These are phyloP conservation scores for Chloropicon primus DNA, from an alignment of 139 green algal genomes.

Conservation along the genomic window DNA sequence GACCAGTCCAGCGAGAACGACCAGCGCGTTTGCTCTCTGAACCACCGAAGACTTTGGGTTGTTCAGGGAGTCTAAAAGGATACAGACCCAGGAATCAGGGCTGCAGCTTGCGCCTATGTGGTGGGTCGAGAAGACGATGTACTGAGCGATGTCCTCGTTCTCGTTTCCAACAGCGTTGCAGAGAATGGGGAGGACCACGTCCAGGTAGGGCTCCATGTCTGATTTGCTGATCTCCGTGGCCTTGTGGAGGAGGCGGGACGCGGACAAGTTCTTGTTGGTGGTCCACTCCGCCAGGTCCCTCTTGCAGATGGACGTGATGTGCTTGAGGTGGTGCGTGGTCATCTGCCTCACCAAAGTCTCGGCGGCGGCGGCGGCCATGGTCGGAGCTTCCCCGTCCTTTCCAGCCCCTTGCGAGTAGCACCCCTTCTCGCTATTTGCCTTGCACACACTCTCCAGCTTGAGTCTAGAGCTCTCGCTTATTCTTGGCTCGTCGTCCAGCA, in stretches of 20 bases:
- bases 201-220: background rate
- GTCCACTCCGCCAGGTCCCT: background rate
- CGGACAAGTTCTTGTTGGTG: background rate
- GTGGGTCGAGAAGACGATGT: background rate
- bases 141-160: background rate
- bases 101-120: background rate
- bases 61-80: background rate
- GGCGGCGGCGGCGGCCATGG: too few species aligned
- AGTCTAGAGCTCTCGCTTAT: background rate
- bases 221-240: background rate
- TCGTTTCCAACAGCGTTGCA: background rate
- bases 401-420: background rate
- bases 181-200: background rate
- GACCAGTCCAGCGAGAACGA: constrained; percentile 43
- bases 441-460: background rate
- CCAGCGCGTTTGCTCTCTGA: constrained; percentile 41
- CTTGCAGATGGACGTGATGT: background rate
- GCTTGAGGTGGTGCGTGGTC: background rate
- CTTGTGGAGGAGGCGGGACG: background rate
- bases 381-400: background rate
- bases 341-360: background rate
- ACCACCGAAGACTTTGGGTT: background rate
- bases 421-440: background rate
- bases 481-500: background rate
- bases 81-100: background rate